A percentile compares a stretch with the other conserved stretches of the same genome.
phyloP scores from a whole-genome alignment of 2,329 filamentous ascomycete species.

The Colletotrichum caudatum region DNA sequence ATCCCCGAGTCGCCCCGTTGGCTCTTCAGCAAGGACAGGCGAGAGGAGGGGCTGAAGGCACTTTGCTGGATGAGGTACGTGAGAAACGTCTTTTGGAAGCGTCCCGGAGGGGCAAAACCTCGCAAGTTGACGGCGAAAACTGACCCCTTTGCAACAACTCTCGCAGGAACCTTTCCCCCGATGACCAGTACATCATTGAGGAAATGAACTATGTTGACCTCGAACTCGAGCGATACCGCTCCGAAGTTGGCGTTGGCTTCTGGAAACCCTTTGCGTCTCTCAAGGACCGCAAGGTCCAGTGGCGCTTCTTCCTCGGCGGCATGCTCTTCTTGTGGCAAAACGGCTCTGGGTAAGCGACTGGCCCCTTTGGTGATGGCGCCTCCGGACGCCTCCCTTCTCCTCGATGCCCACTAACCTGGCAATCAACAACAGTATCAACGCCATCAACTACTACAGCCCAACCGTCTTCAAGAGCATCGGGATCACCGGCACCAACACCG shows the following conservation, averaged over 20 bases:
- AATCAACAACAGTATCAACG: constrained; percentile 72
- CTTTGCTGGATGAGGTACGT: constrained; percentile 69
- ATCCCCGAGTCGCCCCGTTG: constrained; percentile 77
- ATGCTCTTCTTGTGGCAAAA: constrained; percentile 86
- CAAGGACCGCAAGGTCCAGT: constrained; percentile 69
- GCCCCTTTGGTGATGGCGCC: neutral
- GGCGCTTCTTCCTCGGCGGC: constrained; percentile 78
- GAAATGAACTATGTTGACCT: constrained; percentile 78
- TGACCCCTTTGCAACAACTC: constrained; percentile 54
- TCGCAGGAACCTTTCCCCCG: constrained; percentile 58
- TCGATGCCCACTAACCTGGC: neutral
- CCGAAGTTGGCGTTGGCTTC: constrained; percentile 76
- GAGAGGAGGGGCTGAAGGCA: constrained; percentile 68
- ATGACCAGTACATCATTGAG: constrained; percentile 76
- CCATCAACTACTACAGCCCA: constrained; percentile 81
- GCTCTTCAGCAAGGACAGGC: constrained; percentile 72
- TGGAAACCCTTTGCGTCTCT: constrained; percentile 77
- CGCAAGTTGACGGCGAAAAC: neutral
- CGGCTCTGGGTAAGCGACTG: constrained; percentile 55
- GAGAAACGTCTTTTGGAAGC: too few species aligned
- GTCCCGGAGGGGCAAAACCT: neutral
- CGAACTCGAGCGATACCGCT: constrained; percentile 73
- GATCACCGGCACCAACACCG: constrained; percentile 58
- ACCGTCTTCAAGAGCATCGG: constrained; percentile 72
- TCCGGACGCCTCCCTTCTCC: constrained; percentile 12